Conservation (phyloP, 23 red algal species). For the Gracilaria domingensis region DNA sequence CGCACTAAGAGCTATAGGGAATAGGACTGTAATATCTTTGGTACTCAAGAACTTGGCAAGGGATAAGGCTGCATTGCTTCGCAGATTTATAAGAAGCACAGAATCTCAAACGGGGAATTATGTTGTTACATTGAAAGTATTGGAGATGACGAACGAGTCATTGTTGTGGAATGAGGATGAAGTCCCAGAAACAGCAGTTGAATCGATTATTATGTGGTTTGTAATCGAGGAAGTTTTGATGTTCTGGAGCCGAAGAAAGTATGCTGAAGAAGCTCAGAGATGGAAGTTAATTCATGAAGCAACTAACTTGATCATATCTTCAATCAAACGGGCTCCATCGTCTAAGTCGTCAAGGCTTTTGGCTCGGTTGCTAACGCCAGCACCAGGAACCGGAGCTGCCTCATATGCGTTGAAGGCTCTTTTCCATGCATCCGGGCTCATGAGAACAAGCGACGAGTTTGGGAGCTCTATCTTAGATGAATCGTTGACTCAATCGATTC, state of each 20-base stretch:
- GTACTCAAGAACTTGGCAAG: slow-evolving; percentile 49
- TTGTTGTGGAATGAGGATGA: slow-evolving; percentile 57
- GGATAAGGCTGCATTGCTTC: slow-evolving; percentile 49
- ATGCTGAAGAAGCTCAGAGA: slow-evolving; percentile 37
- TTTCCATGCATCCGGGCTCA: slow-evolving; percentile 41
- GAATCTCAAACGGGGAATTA: slow-evolving; percentile 57
- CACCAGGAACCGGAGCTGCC: slow-evolving; percentile 71
- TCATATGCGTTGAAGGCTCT: slow-evolving; percentile 51
- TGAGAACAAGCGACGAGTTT: slow-evolving; percentile 36
- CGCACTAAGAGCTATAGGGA: slow-evolving; percentile 21
- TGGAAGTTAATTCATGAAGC: slow-evolving; percentile 48
- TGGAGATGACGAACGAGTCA: slow-evolving; percentile 36
- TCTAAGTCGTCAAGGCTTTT: slow-evolving; percentile 50
- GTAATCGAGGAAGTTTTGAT: slow-evolving; percentile 66
- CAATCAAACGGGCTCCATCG: slow-evolving; percentile 15
- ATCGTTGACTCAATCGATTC: neutral
- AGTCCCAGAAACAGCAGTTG: slow-evolving; percentile 39
- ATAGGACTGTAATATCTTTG: slow-evolving; percentile 22
- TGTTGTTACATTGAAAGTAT: slow-evolving; percentile 37
- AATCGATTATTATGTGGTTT: slow-evolving; percentile 60
- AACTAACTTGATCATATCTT: slow-evolving; percentile 32
- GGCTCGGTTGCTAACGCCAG: slow-evolving; percentile 51
- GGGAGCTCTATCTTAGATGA: neutral
- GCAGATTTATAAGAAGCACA: slow-evolving; percentile 41
- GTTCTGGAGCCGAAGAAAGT: slow-evolving; percentile 72